Evolutionary conservation across 768 basidiomycete species (phyloP).

Genomic region (Piloderma croceum): DNA sequence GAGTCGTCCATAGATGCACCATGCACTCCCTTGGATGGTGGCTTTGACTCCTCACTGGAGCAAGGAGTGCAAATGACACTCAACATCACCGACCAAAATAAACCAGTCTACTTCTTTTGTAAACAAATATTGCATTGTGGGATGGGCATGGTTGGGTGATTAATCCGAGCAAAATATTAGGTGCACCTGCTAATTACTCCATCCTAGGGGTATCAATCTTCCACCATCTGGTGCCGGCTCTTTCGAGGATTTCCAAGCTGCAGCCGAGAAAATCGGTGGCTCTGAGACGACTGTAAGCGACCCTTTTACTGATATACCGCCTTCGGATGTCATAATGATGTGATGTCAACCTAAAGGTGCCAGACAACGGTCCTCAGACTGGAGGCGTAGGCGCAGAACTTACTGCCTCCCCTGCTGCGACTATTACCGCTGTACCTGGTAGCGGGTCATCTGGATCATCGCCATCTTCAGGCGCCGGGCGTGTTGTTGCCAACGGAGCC

Average conservation of each 20-base stretch:
- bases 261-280: conserved; percentile 33
- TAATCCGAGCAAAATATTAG: no score
- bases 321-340: no score
- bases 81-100: conserved; percentile 40
- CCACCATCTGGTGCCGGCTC: conserved; percentile 39
- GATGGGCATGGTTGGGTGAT: conserved; percentile 46
- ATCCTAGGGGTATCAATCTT: conserved; percentile 38
- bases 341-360: conserved; percentile 17
- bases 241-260: conserved; percentile 34
- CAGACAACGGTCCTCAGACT: conserved; percentile 15
- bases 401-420: conserved; percentile 15
- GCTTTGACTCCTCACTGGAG: conserved; percentile 53
- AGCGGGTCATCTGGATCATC: no score
- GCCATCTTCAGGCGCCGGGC: no score
- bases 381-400: conserved; percentile 20
- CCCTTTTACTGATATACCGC: no score
- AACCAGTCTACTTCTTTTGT: conserved; percentile 55
- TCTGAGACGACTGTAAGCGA: conserved; percentile 30
- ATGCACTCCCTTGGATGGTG: conserved; percentile 38
- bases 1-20: conserved; percentile 21
- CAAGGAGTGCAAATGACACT: conserved; percentile 37
- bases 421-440: conserved; percentile 10
- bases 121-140: conserved; percentile 43
- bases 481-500: no score
- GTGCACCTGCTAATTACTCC: no score